A percentile compares a stretch with the other conserved stretches of the same genome.
Evolutionary conservation across 345 rosid species (phyloP).

Genomic region (Aegle marmelos): DNA sequence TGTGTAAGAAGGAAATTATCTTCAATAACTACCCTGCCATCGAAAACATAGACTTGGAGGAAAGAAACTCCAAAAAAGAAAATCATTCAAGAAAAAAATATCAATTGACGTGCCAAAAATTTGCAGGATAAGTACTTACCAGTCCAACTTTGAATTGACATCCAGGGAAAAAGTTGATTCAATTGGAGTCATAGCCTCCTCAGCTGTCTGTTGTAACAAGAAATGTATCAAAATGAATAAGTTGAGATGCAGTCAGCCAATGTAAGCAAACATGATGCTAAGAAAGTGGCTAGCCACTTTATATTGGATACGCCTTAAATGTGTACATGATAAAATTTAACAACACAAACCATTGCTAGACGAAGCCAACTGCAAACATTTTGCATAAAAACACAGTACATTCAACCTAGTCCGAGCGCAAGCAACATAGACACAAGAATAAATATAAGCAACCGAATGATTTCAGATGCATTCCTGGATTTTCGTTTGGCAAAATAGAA

Average conservation of each 20-base stretch:
- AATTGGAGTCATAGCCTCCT: slow-evolving; percentile 99
- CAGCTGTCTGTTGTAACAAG: slow-evolving; percentile 71
- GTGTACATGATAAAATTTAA: neutral
- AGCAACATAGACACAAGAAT: neutral
- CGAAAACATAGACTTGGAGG: neutral
- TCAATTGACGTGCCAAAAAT: neutral
- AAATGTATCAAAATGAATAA: slow-evolving; percentile 7
- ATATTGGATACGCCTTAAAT: neutral
- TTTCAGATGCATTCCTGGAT: neutral
- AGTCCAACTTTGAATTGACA: slow-evolving; percentile 95
- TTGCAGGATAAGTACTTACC: slow-evolving; percentile 45
- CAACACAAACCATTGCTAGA: neutral
- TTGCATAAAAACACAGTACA: neutral
- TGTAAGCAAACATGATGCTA: neutral
- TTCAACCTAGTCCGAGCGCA: neutral
- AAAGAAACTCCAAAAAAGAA: neutral
- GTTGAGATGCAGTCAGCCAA: neutral
- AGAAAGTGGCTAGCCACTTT: neutral
- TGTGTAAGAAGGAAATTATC: neutral
- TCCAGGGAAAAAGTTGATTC: slow-evolving; percentile 96
- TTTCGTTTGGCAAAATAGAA: neutral
- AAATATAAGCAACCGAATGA: neutral
- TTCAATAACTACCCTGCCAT: neutral
- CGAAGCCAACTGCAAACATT: neutral
- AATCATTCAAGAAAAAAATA: neutral